phyloP scores from a whole-genome alignment of 2,329 filamentous ascomycete genomes.

The Colletotrichum scovillei region DNA sequence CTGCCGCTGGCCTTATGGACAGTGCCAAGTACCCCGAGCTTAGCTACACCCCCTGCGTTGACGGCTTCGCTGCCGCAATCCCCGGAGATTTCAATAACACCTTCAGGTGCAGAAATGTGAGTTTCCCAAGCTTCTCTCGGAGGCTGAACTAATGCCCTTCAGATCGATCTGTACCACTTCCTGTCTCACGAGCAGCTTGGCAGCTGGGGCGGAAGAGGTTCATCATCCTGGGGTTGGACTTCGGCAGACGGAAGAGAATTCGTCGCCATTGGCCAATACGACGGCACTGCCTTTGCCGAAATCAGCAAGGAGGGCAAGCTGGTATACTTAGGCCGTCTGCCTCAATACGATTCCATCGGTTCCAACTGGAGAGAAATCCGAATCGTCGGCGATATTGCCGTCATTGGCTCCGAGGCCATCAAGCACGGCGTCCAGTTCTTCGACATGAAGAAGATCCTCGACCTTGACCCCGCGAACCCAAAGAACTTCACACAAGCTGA shows the following conservation, averaged over 20 bases:
- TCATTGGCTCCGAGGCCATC: conserved; percentile 54
- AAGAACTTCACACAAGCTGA: conserved; percentile 56
- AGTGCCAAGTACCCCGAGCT: conserved; percentile 50
- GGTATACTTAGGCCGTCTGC: conserved; percentile 64
- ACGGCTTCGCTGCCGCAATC: conserved; percentile 56
- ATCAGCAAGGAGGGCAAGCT: conserved; percentile 61
- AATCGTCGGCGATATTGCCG: conserved; percentile 49
- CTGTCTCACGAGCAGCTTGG: conserved; percentile 48
- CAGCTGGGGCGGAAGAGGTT: conserved; percentile 46
- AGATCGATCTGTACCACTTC: conserved; percentile 51
- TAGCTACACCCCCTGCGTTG: conserved; percentile 51
- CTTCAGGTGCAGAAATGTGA: conserved; percentile 59
- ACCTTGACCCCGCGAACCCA: conserved; percentile 55
- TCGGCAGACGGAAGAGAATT: conserved; percentile 64
- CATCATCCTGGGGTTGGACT: conserved; percentile 65
- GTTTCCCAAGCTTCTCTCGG: neutral
- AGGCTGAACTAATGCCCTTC: neutral
- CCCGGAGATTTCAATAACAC: conserved; percentile 58
- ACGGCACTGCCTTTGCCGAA: conserved; percentile 66
- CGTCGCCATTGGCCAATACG: conserved; percentile 63
- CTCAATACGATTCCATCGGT: conserved; percentile 55
- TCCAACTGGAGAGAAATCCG: conserved; percentile 66
- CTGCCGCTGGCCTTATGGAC: conserved; percentile 47
- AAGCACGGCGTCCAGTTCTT: conserved; percentile 72
- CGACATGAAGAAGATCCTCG: conserved; percentile 69